phyloP scores from a whole-genome alignment of 495 filamentous ascomycete genomes.

The Podospora tetraspora region DNA sequence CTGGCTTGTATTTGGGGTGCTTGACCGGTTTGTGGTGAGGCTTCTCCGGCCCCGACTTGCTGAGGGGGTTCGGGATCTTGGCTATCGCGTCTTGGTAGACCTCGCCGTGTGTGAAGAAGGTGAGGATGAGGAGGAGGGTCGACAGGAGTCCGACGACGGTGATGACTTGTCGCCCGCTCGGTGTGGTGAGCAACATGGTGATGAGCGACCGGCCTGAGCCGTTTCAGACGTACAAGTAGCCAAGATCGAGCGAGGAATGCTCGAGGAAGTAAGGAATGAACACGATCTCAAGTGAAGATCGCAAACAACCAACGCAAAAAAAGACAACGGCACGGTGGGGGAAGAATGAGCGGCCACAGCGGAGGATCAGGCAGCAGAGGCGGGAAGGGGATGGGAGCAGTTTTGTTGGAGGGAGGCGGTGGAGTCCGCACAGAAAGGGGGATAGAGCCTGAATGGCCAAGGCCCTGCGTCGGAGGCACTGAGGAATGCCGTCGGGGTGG shows the following conservation, averaged over 20 bases:
- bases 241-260: not conserved
- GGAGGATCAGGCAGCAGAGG: not conserved
- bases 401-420: not conserved
- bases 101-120: constrained; percentile 5
- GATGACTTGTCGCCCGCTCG: constrained; percentile 12
- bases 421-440: not conserved
- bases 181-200: constrained; percentile 14
- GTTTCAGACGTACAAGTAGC: not conserved
- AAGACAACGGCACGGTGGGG: not conserved
- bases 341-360: not conserved
- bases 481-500: not conserved
- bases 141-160: constrained; percentile 1
- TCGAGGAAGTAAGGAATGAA: not conserved
- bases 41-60: not conserved
- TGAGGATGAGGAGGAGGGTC: constrained; percentile 3
- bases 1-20: constrained; percentile 10
- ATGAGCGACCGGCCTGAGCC: not conserved
- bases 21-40: not conserved
- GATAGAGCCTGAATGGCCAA: not conserved
- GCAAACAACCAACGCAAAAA: not conserved
- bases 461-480: not conserved
- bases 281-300: not conserved
- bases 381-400: not conserved
- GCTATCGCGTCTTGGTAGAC: not conserved
- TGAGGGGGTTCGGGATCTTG: not conserved